Evolutionary conservation across 805 yeast genomes (phyloP).

Genomic region (Zygotorulaspora chibaensis): DNA sequence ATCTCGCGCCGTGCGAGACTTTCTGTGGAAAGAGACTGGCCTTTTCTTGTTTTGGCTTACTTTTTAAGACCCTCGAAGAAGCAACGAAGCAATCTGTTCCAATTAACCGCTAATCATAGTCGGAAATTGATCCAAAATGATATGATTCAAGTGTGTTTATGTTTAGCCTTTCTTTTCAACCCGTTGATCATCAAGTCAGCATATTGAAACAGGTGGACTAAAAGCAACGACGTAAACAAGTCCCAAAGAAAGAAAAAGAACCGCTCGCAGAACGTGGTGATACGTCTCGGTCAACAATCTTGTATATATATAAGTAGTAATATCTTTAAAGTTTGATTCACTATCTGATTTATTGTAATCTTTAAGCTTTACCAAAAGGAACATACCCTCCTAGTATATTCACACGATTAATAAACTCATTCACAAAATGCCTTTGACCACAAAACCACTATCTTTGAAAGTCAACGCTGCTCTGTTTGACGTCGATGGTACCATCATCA

Average conservation of each 20-base stretch:
- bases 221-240: slow-evolving; percentile 2
- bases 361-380: too few relatives aligned
- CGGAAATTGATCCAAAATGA: neutral
- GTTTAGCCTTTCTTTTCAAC: neutral
- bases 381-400: too few relatives aligned
- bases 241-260: neutral
- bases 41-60: neutral
- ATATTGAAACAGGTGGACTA: neutral
- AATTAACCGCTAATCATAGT: neutral
- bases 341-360: too few relatives aligned
- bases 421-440: slow-evolving; percentile 23
- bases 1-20: neutral
- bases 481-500: slow-evolving; percentile 82
- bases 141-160: neutral
- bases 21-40: neutral
- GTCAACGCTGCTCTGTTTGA: slow-evolving; percentile 62
- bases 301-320: too few relatives aligned
- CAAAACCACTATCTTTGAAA: slow-evolving; percentile 33
- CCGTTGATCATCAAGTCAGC: neutral
- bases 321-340: too few relatives aligned
- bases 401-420: neutral
- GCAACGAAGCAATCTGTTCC: neutral
- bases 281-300: neutral
- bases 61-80: neutral
- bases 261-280: slow-evolving; percentile 3